Percentiles rank a stretch among this genome's conserved stretches.
Evolutionary conservation across 2,329 filamentous ascomycete species (phyloP).

Genomic region (Pseudogymnoascus sp.): DNA sequence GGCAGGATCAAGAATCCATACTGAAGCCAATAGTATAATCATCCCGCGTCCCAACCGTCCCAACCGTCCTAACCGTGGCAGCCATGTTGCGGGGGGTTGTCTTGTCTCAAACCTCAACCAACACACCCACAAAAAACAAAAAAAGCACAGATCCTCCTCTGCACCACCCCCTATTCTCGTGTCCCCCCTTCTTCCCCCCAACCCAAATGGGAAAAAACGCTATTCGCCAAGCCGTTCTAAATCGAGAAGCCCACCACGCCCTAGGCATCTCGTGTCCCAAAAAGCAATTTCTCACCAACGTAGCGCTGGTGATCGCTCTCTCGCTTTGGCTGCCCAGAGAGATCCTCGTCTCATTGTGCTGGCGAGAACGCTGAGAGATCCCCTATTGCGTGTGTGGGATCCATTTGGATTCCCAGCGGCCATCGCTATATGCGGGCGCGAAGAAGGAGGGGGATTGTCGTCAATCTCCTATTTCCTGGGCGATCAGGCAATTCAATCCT

Average conservation of each 20-base stretch:
- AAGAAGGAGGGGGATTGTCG: neutral
- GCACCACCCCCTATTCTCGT: neutral
- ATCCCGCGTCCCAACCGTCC: neutral
- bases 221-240: neutral
- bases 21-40: neutral
- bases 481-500: neutral
- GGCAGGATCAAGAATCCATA: neutral
- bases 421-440: neutral
- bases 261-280: neutral
- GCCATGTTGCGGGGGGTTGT: neutral
- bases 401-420: neutral
- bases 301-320: neutral
- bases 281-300: neutral
- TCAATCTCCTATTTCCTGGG: neutral
- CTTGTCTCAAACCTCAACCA: neutral
- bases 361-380: neutral
- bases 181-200: neutral
- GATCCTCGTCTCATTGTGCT: neutral
- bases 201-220: neutral
- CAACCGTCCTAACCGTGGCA: neutral
- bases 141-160: neutral
- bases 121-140: neutral
- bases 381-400: neutral
- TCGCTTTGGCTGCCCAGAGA: neutral
- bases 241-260: neutral